Base-by-base conservation (phyloP, 2,329 filamentous ascomycete genomes). In the Colletotrichum musae region DNA sequence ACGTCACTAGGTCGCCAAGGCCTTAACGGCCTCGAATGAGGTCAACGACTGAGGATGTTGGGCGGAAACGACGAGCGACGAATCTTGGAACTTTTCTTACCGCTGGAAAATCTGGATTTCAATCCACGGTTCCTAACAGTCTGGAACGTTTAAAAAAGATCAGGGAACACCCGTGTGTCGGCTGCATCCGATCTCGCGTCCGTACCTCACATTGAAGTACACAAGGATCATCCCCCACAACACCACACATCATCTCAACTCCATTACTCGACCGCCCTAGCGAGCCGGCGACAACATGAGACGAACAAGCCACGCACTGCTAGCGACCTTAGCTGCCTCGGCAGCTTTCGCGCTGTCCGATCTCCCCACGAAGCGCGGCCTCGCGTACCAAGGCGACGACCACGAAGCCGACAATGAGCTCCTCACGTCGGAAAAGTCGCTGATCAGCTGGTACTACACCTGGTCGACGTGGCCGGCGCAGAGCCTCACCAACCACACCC, bases 381-480 rank as follows among this genome's bases (percentile, higher is more conserved):
- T 72, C 2, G 70, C 68, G 15, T 60, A 62, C 26, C 59, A 68
- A 1, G 68, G 68, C 18, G 70, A 72, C 41, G 68, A 68, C 48
- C 70, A 70, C 15, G 48, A 58, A 5, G 56, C 76, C 0, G 82
- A 84, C 62, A 77, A 76, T 48, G 66, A 75, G n/a, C 72, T 83
- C 1, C 63, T 83, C 1, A 64, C 79, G 1, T 82, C 81, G 0
- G 73, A 76, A 16, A 74, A 79, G 26, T 83, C 82, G 0, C 74
- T 78, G 6, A 77, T 84, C 13, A 72, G 76, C 0, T 84, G 82
- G 82, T 84, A 84, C 70, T 84, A 82, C 62, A 84, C 80, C 0
- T 83, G 81, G 81, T 81, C 81, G 0, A 76, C 78, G 1, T 75
- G 75, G 67, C 74, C 77, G 1, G 74, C 77, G 0, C 57, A 72